Conservation (phyloP, 2,329 filamentous ascomycete species). For the Emergomyces orientalis region DNA sequence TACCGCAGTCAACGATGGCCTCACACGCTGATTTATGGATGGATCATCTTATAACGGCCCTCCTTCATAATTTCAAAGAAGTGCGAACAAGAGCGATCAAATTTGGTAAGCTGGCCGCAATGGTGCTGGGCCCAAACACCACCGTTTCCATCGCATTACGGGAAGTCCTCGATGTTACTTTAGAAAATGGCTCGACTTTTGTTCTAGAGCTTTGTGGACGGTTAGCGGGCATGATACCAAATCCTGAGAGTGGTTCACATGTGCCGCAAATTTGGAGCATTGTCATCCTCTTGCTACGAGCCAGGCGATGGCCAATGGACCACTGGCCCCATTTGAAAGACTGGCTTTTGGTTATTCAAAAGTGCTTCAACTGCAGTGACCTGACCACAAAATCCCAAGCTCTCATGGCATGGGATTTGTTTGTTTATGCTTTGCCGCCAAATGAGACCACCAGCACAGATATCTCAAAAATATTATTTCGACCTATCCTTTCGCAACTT, state of each 20-base stretch:
- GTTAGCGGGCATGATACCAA: conserved; percentile 56
- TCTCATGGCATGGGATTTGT: conserved; percentile 75
- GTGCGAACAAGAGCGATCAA: conserved; percentile 65
- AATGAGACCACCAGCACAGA: conserved; percentile 48
- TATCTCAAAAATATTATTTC: conserved; percentile 55
- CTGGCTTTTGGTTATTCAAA: conserved; percentile 72
- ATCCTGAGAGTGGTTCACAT: conserved; percentile 49
- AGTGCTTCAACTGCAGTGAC: conserved; percentile 74
- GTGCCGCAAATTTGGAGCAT: conserved; percentile 88
- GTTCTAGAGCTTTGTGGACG: conserved; percentile 59
- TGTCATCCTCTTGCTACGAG: conserved; percentile 65
- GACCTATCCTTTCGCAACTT: conserved; percentile 60
- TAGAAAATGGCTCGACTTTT: conserved; percentile 50
- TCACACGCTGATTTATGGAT: conserved; percentile 66
- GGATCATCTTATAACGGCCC: conserved; percentile 67
- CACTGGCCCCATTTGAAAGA: conserved; percentile 62
- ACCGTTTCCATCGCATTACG: conserved; percentile 56
- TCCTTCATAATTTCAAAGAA: conserved; percentile 70
- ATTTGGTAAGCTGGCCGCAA: conserved; percentile 62
- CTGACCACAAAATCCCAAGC: conserved; percentile 62
- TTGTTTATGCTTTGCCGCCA: conserved; percentile 64
- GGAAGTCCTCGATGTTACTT: conserved; percentile 42
- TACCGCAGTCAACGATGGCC: conserved; percentile 62
- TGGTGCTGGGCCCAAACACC: conserved; percentile 59
- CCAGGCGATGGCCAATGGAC: conserved; percentile 48